These are phyloP conservation scores for Mycena capillaripes DNA, from an alignment of 768 basidiomycete genomes.

Conservation along the genomic window DNA sequence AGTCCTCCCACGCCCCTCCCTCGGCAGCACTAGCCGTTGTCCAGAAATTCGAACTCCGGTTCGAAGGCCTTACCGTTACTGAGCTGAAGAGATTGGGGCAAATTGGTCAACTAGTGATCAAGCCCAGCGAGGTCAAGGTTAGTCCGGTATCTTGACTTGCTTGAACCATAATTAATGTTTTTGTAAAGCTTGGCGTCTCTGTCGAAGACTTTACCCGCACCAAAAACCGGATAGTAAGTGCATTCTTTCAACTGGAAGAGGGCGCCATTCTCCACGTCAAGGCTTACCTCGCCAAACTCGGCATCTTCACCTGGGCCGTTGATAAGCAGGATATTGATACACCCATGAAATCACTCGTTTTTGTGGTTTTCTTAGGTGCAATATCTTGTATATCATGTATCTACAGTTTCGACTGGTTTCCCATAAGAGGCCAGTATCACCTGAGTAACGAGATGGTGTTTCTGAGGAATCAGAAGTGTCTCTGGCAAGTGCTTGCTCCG, in stretches of 20 bases:
- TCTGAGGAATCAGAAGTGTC: no score
- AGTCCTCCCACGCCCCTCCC: background rate
- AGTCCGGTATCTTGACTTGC: background rate
- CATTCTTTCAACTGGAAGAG: conserved; percentile 18
- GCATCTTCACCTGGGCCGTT: conserved; percentile 20
- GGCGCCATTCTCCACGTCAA: conserved; percentile 4
- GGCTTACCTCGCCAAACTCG: conserved; percentile 17
- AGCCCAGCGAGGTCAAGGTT: conserved; percentile 19
- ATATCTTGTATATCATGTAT: no score
- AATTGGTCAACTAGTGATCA: background rate
- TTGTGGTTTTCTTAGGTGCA: no score
- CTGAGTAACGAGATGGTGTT: no score
- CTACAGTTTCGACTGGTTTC: no score
- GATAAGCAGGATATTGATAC: no score
- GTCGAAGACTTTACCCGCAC: background rate
- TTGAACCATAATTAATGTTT: background rate
- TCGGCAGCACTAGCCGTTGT: background rate
- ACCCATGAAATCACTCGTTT: no score
- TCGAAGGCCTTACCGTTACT: conserved; percentile 11
- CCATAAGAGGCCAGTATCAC: no score
- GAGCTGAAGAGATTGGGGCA: conserved; percentile 5
- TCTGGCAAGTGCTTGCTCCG: no score
- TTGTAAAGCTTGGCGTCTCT: background rate
- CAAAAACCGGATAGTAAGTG: background rate
- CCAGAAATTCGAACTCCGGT: conserved; percentile 3